Evolutionary conservation across 257 asterid genomes (phyloP).

Genomic region (Solanum chiquidenum): DNA sequence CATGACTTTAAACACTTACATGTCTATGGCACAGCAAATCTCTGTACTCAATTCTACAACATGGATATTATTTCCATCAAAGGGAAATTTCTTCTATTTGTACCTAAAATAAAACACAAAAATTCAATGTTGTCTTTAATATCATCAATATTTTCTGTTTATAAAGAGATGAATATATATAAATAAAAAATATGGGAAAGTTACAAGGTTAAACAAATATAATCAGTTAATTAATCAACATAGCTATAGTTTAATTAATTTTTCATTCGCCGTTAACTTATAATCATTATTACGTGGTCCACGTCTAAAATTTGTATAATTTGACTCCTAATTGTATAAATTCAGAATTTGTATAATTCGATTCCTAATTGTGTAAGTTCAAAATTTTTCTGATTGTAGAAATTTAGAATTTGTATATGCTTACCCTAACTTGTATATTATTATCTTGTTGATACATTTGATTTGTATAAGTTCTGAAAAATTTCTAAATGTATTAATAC

Average conservation of each 20-base stretch:
- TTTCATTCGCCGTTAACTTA: background rate
- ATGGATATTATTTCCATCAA: slow-evolving; percentile 7
- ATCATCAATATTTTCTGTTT: background rate
- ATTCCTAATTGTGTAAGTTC: background rate
- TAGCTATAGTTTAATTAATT: no score
- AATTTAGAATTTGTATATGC: background rate
- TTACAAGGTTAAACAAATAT: background rate
- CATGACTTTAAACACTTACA: background rate
- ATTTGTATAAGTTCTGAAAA: no score
- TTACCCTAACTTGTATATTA: background rate
- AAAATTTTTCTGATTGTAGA: no score
- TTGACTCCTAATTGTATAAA: background rate
- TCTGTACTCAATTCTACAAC: background rate
- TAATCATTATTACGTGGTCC: background rate
- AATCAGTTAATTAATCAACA: no score
- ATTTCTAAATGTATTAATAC: no score
- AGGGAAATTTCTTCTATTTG: background rate
- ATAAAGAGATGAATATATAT: background rate
- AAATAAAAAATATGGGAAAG: background rate
- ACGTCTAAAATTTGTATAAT: background rate
- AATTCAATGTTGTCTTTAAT: background rate
- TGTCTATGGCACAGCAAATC: slow-evolving; percentile 1
- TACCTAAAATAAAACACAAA: background rate
- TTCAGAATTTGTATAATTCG: no score
- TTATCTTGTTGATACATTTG: no score